phyloP scores from a whole-genome alignment of 257 asterid species.

The Capsicum pubescens region DNA sequence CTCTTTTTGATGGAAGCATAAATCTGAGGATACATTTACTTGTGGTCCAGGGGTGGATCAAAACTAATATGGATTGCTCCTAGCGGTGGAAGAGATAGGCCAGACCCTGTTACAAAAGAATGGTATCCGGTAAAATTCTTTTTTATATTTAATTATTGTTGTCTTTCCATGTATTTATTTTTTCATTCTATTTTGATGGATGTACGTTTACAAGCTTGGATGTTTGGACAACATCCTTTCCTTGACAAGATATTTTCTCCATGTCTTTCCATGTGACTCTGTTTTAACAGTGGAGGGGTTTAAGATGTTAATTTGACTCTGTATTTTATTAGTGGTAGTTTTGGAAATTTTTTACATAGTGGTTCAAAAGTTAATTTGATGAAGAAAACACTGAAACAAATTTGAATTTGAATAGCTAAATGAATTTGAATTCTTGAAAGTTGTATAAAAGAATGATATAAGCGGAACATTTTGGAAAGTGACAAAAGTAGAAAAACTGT shows the following conservation, averaged over 20 bases:
- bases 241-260: neutral
- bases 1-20: slow-evolving; percentile 18
- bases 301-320: neutral
- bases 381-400: neutral
- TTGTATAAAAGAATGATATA: neutral
- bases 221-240: neutral
- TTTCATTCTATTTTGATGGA: slow-evolving; percentile 16
- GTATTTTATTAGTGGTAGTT: neutral
- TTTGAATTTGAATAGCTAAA: neutral
- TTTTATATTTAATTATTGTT: slow-evolving; percentile 31
- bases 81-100: slow-evolving; percentile 99
- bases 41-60: slow-evolving; percentile 79
- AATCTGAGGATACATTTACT: slow-evolving; percentile 25
- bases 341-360: neutral
- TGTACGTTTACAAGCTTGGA: neutral
- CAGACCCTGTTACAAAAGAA: slow-evolving; percentile 81
- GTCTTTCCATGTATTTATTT: neutral
- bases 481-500: neutral
- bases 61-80: slow-evolving; percentile 97
- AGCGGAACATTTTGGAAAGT: slow-evolving; percentile 21
- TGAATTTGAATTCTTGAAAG: neutral
- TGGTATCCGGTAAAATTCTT: slow-evolving; percentile 78
- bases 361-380: neutral
- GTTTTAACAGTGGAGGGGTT: neutral
- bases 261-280: neutral